Conservation (phyloP, 768 basidiomycete species). For the Leccinellum luteum region DNA sequence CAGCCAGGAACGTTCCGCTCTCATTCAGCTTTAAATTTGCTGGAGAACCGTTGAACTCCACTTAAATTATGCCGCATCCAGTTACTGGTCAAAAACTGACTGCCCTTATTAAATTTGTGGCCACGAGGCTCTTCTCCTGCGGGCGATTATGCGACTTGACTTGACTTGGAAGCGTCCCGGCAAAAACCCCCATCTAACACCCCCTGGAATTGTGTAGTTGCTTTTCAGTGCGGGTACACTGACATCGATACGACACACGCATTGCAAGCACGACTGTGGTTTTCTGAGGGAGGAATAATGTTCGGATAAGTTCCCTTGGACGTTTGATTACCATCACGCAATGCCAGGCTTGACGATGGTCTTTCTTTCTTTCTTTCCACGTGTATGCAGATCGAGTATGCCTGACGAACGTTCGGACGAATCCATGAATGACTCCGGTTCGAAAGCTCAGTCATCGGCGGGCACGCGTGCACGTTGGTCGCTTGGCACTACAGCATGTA, state of each 20-base stretch:
- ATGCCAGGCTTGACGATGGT: neutral
- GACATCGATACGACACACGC: neutral
- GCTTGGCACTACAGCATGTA: neutral
- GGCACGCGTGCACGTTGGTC: neutral
- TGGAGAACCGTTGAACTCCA: too few relatives aligned
- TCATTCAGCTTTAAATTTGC: too few relatives aligned
- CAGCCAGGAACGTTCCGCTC: too few relatives aligned
- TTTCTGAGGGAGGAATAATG: neutral
- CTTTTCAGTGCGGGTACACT: conserved; percentile 7
- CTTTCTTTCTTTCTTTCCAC: neutral
- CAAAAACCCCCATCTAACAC: too few relatives aligned
- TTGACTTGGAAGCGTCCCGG: too few relatives aligned
- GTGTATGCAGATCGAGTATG: neutral
- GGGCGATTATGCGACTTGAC: too few relatives aligned
- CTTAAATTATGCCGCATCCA: too few relatives aligned
- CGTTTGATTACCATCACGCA: neutral
- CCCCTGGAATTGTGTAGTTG: neutral
- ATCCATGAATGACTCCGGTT: too few relatives aligned
- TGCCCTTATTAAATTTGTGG: too few relatives aligned
- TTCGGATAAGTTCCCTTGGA: neutral
- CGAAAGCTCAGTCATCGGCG: neutral
- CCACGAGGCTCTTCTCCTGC: too few relatives aligned
- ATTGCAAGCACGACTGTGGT: neutral
- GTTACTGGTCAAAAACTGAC: too few relatives aligned
- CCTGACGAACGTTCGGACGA: neutral